phyloP scores from a whole-genome alignment of 2,329 filamentous ascomycete species.

The Phaeoacremonium minimum region DNA sequence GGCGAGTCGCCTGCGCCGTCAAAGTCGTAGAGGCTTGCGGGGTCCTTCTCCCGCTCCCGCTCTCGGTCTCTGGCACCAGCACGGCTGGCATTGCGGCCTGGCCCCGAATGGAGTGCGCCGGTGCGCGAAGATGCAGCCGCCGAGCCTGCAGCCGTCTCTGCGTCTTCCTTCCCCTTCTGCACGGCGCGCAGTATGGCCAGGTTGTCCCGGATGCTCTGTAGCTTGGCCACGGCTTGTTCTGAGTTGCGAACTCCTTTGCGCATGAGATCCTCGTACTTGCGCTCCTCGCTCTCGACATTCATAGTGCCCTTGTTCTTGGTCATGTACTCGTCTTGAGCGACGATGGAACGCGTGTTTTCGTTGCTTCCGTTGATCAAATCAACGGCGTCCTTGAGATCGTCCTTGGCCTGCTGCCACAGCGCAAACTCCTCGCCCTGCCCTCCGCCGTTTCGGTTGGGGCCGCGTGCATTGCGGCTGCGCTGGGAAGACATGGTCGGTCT shows the following conservation, averaged over 20 bases:
- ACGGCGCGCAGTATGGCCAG: conserved; percentile 33
- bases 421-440: conserved; percentile 36
- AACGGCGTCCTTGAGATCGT: conserved; percentile 26
- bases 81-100: conserved; percentile 9
- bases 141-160: conserved; percentile 20
- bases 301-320: conserved; percentile 27
- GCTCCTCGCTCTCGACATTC: conserved; percentile 19
- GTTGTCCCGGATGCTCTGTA: conserved; percentile 29
- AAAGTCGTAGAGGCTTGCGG: conserved; percentile 35
- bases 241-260: conserved; percentile 16
- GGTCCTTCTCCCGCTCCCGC: conserved; percentile 9
- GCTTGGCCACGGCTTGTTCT: conserved; percentile 6
- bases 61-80: conserved; percentile 11
- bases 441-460: conserved; percentile 30
- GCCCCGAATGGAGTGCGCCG: conserved; percentile 11
- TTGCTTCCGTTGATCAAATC: conserved; percentile 34
- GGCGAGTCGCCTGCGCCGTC: conserved; percentile 37
- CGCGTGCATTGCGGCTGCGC: conserved; percentile 22
- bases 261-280: conserved; percentile 20
- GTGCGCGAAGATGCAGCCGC: conserved; percentile 13
- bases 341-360: conserved; percentile 28
- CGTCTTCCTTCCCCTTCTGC: conserved; percentile 32
- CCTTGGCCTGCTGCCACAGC: conserved; percentile 34
- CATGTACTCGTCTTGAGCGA: conserved; percentile 32
- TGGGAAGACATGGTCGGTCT: conserved; percentile 13